These are phyloP conservation scores for Cladosporium sphaerospermum DNA, from an alignment of 2,329 filamentous ascomycete genomes.

Conservation along the genomic window DNA sequence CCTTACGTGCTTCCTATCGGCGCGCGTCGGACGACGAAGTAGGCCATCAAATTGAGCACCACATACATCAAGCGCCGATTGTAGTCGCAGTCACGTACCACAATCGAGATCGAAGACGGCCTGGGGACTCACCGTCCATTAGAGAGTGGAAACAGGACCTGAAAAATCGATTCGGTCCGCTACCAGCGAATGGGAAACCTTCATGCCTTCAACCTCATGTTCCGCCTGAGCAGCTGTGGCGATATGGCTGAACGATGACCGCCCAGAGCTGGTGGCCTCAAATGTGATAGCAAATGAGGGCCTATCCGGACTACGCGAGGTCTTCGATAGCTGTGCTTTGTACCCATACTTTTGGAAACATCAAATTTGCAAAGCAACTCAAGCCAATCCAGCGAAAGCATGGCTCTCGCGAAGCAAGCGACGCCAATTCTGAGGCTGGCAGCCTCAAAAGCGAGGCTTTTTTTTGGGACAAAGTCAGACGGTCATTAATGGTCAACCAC, in stretches of 20 bases:
- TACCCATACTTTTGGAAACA: too few relatives aligned
- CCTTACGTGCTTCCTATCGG: background rate
- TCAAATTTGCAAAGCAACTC: too few relatives aligned
- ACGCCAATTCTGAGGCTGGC: too few relatives aligned
- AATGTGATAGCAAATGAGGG: too few relatives aligned
- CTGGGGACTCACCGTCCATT: background rate
- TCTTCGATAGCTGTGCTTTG: too few relatives aligned
- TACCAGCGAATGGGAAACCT: background rate
- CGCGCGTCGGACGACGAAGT: background rate
- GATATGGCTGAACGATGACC: background rate
- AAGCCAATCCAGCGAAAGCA: too few relatives aligned
- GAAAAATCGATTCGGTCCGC: background rate
- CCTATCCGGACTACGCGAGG: too few relatives aligned
- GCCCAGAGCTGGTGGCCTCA: too few relatives aligned
- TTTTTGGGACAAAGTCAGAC: too few relatives aligned
- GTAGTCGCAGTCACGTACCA: background rate
- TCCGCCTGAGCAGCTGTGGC: background rate
- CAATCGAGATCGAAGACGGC: background rate
- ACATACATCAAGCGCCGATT: background rate
- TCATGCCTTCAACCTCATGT: conserved; percentile 6
- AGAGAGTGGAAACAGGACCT: background rate
- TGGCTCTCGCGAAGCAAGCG: too few relatives aligned
- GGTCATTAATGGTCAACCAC: background rate
- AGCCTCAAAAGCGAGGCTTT: too few relatives aligned
- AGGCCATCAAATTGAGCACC: background rate